phyloP scores from a whole-genome alignment of 129 eudicot species.

The Chrysanthemum seticuspe region DNA sequence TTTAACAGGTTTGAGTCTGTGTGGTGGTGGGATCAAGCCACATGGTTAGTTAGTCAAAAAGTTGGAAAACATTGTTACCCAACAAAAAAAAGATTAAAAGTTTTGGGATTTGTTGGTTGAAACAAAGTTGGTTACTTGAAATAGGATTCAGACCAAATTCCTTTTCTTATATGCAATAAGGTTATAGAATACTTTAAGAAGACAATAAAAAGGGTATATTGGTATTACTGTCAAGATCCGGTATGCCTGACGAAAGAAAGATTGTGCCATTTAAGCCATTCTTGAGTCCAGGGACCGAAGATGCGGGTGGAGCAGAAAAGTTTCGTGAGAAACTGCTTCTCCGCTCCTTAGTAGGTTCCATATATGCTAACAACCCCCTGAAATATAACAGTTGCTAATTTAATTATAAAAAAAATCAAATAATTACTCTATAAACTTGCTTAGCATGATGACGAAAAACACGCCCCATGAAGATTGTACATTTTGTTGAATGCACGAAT shows the following conservation, averaged over 20 bases:
- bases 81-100: background rate
- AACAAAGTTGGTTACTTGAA: background rate
- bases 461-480: no score
- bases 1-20: background rate
- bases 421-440: no score
- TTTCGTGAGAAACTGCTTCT: conserved; percentile 83
- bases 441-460: no score
- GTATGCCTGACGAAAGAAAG: conserved; percentile 86
- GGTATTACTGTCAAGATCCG: conserved; percentile 88
- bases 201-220: background rate
- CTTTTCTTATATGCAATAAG: background rate
- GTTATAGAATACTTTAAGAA: background rate
- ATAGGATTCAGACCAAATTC: no score
- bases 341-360: conserved; percentile 64
- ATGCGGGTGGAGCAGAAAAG: conserved; percentile 42
- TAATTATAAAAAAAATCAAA: no score
- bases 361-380: background rate
- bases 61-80: no score
- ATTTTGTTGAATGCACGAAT: no score
- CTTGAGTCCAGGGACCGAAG: conserved; percentile 73
- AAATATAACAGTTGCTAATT: no score
- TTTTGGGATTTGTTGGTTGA: no score
- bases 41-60: no score
- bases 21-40: background rate
- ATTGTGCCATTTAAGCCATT: conserved; percentile 85